phyloP scores from a whole-genome alignment of 257 asterid species.

The Echium plantagineum region DNA sequence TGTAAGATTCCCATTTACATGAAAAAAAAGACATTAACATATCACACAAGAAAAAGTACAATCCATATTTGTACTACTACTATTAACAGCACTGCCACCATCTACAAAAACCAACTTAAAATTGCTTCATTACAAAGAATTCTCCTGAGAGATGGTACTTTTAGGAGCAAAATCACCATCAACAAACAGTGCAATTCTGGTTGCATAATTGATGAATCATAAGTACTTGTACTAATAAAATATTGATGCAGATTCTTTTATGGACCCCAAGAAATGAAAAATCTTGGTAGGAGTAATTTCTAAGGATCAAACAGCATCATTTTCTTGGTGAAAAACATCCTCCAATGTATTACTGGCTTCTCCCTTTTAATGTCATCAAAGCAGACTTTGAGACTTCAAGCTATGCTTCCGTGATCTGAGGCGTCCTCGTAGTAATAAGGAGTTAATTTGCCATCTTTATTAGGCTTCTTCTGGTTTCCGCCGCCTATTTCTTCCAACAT shows the following conservation, averaged over 20 bases:
- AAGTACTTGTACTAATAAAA: not conserved
- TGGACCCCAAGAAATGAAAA: conserved; percentile 17
- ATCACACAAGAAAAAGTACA: conserved; percentile 3
- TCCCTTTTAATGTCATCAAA: conserved; percentile 10
- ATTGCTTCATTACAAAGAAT: conserved; percentile 7
- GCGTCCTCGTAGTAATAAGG: conserved; percentile 79
- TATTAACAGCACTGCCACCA: conserved; percentile 26
- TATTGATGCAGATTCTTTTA: conserved; percentile 16
- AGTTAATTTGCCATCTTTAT: conserved; percentile 69
- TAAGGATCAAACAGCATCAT: conserved; percentile 21
- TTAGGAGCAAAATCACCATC: conserved; percentile 9
- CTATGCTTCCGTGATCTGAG: conserved; percentile 60
- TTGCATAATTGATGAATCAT: conserved; percentile 12
- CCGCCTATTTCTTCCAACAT: conserved; percentile 67
- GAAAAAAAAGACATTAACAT: not conserved
- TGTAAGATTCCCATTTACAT: conserved; percentile 9
- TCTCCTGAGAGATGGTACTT: conserved; percentile 11
- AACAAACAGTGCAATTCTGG: conserved; percentile 15
- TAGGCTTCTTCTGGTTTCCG: conserved; percentile 22
- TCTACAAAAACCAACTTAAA: conserved; percentile 20
- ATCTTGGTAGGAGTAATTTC: conserved; percentile 27
- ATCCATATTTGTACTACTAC: conserved; percentile 14
- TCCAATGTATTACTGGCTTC: conserved; percentile 1
- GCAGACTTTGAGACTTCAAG: conserved; percentile 13
- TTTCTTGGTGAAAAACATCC: no score